Evolutionary conservation across 768 basidiomycete species (phyloP).

Genomic region (Amanita molliuscula): DNA sequence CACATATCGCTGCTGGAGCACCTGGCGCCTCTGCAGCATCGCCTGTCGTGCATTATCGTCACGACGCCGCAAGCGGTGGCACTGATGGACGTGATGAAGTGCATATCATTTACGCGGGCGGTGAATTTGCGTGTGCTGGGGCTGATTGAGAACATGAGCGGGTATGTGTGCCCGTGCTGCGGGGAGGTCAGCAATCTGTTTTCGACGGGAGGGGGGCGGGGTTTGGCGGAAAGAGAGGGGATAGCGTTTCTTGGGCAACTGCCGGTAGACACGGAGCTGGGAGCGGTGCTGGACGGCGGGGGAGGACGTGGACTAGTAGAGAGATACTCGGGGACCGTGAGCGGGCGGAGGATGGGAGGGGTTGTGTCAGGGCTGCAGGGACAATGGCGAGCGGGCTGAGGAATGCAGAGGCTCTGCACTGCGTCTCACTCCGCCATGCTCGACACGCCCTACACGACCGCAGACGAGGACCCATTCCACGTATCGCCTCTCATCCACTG

Average conservation of each 20-base stretch:
- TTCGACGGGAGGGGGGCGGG: conserved; percentile 86
- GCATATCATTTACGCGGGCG: conserved; percentile 87
- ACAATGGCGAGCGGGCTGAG: background rate
- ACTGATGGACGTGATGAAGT: conserved; percentile 91
- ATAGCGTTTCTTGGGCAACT: conserved; percentile 77
- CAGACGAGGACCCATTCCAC: conserved; percentile 43
- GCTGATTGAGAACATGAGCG: conserved; percentile 97
- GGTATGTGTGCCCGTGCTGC: conserved; percentile 96
- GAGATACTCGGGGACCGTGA: conserved; percentile 58
- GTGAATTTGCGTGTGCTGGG: conserved; percentile 84
- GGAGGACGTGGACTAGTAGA: conserved; percentile 31
- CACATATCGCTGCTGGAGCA: conserved; percentile 94
- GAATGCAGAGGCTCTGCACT: background rate
- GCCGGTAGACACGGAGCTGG: conserved; percentile 90
- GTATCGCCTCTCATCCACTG: conserved; percentile 23
- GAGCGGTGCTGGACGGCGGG: conserved; percentile 69
- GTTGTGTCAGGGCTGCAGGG: conserved; percentile 31
- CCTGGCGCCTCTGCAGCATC: conserved; percentile 71
- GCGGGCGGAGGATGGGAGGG: conserved; percentile 53
- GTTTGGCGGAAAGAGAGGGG: conserved; percentile 69
- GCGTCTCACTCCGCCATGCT: conserved; percentile 15
- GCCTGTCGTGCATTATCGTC: conserved; percentile 80
- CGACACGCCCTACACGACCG: conserved; percentile 36
- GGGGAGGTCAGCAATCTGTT: conserved; percentile 93
- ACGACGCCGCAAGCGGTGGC: conserved; percentile 98